Evolutionary conservation across 352 stramenopile species (phyloP), one percentile per base, ranked within the genome.

Genomic region (Phytophthora agathidicida): DNA sequence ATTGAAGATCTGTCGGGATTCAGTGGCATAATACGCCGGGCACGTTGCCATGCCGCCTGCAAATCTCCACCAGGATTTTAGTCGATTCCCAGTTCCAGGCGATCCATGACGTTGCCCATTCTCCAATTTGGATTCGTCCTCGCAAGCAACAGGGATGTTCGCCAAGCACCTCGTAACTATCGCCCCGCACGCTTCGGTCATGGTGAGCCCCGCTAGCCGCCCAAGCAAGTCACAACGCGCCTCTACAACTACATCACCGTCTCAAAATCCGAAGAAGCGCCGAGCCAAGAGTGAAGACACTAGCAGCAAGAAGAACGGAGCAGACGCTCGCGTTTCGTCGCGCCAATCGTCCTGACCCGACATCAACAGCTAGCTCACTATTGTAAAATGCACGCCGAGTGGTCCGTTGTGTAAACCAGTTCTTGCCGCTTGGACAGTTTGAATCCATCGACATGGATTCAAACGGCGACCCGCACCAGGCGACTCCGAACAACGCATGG

Each of bases 91-190:
- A n/a, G n/a, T n/a, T n/a, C n/a, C n/a, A n/a, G n/a, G n/a, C n/a
- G n/a, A n/a, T n/a, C 23, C 22, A 33, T 47, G 39, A 16, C 39
- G 39, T 20, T 32, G 39, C 10, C 60, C 62, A 71, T 65, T 77
- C 45, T 60, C 39, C 23, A 68, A 70, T 59, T 52, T 41, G n/a
- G 43, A 13, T 10, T 28, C 48, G 9, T 32, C 4, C 14, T 33
- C 24, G 19, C 26, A 30, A 33, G 36, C 14, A 31, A 7, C 46
- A 49, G 30, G 7, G 5, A 73, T 73, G 64, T 69, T 73, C 16
- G 28, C 59, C 26, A 68, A 65, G 30, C 64, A 73, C 20, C 64
- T 73, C 33, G 24, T 69, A 35, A 68, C 64, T n/a, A 65, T 73
- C 50, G 64, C 59, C 14, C 51, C 59, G 13, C 52, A 68, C 32